Evolutionary conservation across 768 basidiomycete species (phyloP).

Genomic region (Trametes sanguinea): DNA sequence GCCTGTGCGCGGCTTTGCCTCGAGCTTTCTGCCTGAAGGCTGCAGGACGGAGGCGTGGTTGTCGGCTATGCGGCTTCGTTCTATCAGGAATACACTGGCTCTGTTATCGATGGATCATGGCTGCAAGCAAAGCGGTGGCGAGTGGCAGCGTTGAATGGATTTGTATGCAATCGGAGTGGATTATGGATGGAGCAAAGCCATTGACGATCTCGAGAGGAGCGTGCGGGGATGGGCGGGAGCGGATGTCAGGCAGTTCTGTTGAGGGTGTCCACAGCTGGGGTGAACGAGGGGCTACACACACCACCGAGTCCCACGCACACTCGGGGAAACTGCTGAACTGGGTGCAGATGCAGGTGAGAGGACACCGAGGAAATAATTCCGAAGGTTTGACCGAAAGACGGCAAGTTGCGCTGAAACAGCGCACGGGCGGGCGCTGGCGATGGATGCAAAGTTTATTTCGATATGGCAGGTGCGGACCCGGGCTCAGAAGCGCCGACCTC

Average conservation of each 20-base stretch:
- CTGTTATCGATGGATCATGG: too few species aligned
- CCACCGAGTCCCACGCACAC: too few species aligned
- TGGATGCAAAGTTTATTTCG: conserved; percentile 22
- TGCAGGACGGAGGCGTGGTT: not conserved
- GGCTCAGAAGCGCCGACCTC: conserved; percentile 1
- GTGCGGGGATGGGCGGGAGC: not conserved
- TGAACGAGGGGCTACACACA: too few species aligned
- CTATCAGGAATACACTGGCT: too few species aligned
- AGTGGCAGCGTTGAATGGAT: not conserved
- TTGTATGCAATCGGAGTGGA: not conserved
- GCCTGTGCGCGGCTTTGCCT: not conserved
- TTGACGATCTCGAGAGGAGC: not conserved
- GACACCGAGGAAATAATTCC: conserved; percentile 19
- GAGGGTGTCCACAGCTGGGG: not conserved
- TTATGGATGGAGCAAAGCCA: not conserved
- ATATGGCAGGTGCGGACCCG: conserved; percentile 12
- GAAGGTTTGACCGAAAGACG: conserved; percentile 14
- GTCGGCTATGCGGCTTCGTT: not conserved
- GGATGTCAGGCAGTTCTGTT: not conserved
- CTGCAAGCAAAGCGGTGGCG: not conserved
- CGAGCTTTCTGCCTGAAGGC: too few species aligned
- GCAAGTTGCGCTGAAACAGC: conserved; percentile 25
- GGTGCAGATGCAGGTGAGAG: not conserved
- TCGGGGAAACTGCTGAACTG: not conserved
- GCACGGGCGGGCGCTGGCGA: conserved; percentile 9